phyloP scores from a whole-genome alignment of 805 yeast species.

The Lachancea sp. region DNA sequence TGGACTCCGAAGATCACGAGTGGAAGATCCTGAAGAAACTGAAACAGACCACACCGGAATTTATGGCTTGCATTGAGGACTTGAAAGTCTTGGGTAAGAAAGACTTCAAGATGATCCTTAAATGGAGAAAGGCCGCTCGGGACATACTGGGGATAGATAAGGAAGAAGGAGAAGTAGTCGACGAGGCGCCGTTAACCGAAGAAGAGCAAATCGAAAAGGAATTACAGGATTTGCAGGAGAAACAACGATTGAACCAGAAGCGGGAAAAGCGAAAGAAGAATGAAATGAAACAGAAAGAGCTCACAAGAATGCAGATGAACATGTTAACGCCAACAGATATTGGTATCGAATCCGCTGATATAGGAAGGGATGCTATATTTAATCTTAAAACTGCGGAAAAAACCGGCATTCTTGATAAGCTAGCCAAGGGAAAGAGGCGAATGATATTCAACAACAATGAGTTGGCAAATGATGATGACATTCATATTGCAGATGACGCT shows the following conservation, averaged over 20 bases:
- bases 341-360: slow-evolving; percentile 84
- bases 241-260: slow-evolving; percentile 59
- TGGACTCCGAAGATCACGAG: slow-evolving; percentile 56
- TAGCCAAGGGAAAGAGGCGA: slow-evolving; percentile 70
- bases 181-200: slow-evolving; percentile 69
- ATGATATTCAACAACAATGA: slow-evolving; percentile 54
- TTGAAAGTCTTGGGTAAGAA: slow-evolving; percentile 89
- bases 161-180: slow-evolving; percentile 48
- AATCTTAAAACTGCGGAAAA: slow-evolving; percentile 80
- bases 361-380: slow-evolving; percentile 75
- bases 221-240: slow-evolving; percentile 63
- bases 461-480: slow-evolving; percentile 48
- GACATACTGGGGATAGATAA: slow-evolving; percentile 61
- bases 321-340: slow-evolving; percentile 90
- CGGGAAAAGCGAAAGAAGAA: slow-evolving; percentile 79
- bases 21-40: slow-evolving; percentile 66
- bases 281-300: slow-evolving; percentile 80
- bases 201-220: slow-evolving; percentile 88
- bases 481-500: slow-evolving; percentile 45
- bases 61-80: slow-evolving; percentile 80
- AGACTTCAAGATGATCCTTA: slow-evolving; percentile 78
- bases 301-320: slow-evolving; percentile 88
- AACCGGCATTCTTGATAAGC: slow-evolving; percentile 69
- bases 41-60: slow-evolving; percentile 71
- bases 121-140: slow-evolving; percentile 86